Base-by-base conservation (phyloP, 1,284 basidiomycete genomes). In the Marasmius sp. region DNA sequence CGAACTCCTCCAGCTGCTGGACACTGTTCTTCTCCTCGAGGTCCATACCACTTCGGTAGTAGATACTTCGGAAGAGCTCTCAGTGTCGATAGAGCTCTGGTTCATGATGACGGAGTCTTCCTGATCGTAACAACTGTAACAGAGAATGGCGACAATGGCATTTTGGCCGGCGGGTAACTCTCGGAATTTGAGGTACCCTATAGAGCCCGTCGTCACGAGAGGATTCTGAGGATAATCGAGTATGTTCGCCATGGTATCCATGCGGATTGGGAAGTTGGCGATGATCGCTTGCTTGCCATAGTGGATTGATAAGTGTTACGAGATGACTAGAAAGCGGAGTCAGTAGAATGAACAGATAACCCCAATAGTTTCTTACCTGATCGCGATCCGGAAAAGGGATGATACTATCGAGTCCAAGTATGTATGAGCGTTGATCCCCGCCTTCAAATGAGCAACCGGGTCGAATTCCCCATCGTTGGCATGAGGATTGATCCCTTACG, bases 31-130 rank as follows among this genome's bases (percentile, higher is more conserved):
- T 96, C 85, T n/a, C n/a, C n/a, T n/a, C n/a, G n/a, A n/a, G n/a
- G n/a, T n/a, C n/a, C n/a, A n/a, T n/a, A n/a, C n/a, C n/a, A n/a
- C n/a, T n/a, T n/a, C n/a, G n/a, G n/a, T n/a, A n/a, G n/a, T n/a
- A n/a, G n/a, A n/a, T n/a, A n/a, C n/a, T n/a, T n/a, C n/a, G n/a
- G n/a, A n/a, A n/a, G n/a, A n/a, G n/a, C n/a, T n/a, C n/a, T n/a
- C n/a, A n/a, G n/a, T 99, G 73, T 99, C 97, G 71, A 99, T 94
- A 20, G 97, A 97, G 67, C 92, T 95, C 78, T 99, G 97, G 76
- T 99, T 99, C n/a, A n/a, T n/a, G n/a, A n/a, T n/a, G n/a, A 99
- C 97, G 67, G 97, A 99, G 85, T 99, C 97, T 88, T 99, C 97
- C 78, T 99, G 97, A 77, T 99, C 99, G 80, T 99, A 99, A 38